These are phyloP conservation scores for Triglochin maritima DNA, from an alignment of 106 monocot species.

Conservation along the genomic window DNA sequence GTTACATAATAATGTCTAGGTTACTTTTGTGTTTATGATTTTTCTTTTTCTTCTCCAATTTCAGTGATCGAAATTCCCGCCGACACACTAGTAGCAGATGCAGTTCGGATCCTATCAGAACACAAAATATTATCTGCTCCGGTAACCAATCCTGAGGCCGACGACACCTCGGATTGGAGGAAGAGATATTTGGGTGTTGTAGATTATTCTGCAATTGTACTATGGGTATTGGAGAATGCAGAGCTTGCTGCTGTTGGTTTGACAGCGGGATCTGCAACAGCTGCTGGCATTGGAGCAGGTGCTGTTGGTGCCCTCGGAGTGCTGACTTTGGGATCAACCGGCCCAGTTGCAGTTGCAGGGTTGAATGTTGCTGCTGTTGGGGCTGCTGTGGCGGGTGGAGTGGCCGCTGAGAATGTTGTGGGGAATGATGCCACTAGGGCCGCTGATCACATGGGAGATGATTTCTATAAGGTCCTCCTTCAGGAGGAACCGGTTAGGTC, in stretches of 20 bases:
- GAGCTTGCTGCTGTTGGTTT: slow-evolving; percentile 66
- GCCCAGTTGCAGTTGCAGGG: slow-evolving; percentile 59
- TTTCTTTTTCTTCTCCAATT: not conserved
- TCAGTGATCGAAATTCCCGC: slow-evolving; percentile 83
- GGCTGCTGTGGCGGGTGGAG: slow-evolving; percentile 60
- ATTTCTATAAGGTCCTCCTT: slow-evolving; percentile 54
- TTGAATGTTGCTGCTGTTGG: slow-evolving; percentile 49
- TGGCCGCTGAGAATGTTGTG: slow-evolving; percentile 39
- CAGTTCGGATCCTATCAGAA: slow-evolving; percentile 60
- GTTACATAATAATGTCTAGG: not conserved
- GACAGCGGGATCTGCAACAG: slow-evolving; percentile 55
- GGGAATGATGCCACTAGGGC: slow-evolving; percentile 47
- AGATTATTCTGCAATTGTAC: slow-evolving; percentile 72
- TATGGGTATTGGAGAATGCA: slow-evolving; percentile 87
- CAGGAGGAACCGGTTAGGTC: slow-evolving; percentile 87
- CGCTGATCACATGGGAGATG: slow-evolving; percentile 52
- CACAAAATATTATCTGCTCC: slow-evolving; percentile 81
- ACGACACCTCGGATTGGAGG: slow-evolving; percentile 32
- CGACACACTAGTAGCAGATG: slow-evolving; percentile 50
- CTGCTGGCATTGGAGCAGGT: slow-evolving; percentile 56
- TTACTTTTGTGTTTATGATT: not conserved
- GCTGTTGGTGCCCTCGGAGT: slow-evolving; percentile 55
- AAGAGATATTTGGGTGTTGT: slow-evolving; percentile 71
- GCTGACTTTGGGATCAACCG: slow-evolving; percentile 37
- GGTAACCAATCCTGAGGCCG: slow-evolving; percentile 41